Base-by-base conservation (phyloP, 345 rosid species). In the Boechera stricta region DNA sequence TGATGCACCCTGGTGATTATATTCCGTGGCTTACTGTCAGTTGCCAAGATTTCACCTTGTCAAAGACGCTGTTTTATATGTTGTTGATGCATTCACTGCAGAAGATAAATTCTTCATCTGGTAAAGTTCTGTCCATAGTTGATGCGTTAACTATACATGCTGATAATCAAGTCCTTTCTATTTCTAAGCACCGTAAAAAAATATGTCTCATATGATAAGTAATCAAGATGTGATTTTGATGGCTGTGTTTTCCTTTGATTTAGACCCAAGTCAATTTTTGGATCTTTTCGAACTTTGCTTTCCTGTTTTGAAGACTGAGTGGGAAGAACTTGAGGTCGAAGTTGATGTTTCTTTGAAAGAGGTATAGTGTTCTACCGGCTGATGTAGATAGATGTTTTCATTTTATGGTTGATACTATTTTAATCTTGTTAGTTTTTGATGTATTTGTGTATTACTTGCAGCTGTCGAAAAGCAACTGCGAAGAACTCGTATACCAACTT, bases 41-140 rank as follows among this genome's bases (percentile, higher is more conserved):
- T 72, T 84, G 84, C 83, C 71, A 76, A 47, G 83, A 86, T 79
- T 79, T 66, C 68, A 71, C 79, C 70, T 45, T 82, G 53, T 88
- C 96, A 32, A 89, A 87, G 89, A 87, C 90, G 2, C 83, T 95
- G 41, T 77, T 89, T 81, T 81, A 86, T 83, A 73, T 92, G 86
- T 52, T 89, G 78, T 70, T 92, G 79, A 82, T 91, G 91, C 96
- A 88, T 60, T 86, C 97, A 48, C 58, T 92, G 72, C 69, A 73
- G 51, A 72, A 42, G 64, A 33, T 78, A 24, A 60, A 33, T 67
- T 59, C 73, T 77, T 71, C 67, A 31, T 72, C 77, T 59, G 82
- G 82, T 78, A 78, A 67, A 63, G 16, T 67, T 67, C 74, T 71
- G 2, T 51, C 51, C 7, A 41, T 58, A 13, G 26, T 58, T 58